Conservation (phyloP, 805 yeast species). For the Pichia eremophila region DNA sequence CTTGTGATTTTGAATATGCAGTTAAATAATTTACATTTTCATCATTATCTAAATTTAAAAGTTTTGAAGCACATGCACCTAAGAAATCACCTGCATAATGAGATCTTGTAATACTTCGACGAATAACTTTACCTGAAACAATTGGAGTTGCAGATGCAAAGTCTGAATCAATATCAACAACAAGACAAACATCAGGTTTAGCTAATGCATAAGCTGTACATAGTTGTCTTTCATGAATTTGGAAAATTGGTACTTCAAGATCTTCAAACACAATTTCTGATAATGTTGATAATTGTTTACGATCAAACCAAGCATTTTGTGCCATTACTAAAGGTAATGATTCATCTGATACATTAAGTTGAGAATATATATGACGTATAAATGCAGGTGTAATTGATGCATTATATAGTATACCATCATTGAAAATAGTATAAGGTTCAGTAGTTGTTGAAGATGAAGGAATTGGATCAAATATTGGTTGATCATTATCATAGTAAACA, state of each 20-base stretch:
- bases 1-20: slow-evolving; percentile 15
- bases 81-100: slow-evolving; percentile 81
- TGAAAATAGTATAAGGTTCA: slow-evolving; percentile 49
- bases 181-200: slow-evolving; percentile 59
- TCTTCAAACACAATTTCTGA: slow-evolving; percentile 70
- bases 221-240: slow-evolving; percentile 66
- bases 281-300: slow-evolving; percentile 45
- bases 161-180: slow-evolving; percentile 71
- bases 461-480: slow-evolving; percentile 6
- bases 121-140: slow-evolving; percentile 60
- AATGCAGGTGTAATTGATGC: slow-evolving; percentile 60
- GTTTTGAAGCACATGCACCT: slow-evolving; percentile 45
- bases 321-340: slow-evolving; percentile 60
- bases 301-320: slow-evolving; percentile 57
- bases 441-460: neutral
- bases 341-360: slow-evolving; percentile 38
- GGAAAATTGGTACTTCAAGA: slow-evolving; percentile 66
- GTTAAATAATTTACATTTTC: too few relatives aligned
- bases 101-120: slow-evolving; percentile 56
- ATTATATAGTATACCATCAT: slow-evolving; percentile 58
- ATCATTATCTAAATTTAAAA: neutral
- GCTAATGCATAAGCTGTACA: slow-evolving; percentile 75
- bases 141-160: slow-evolving; percentile 68
- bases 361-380: slow-evolving; percentile 57
- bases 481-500: slow-evolving; percentile 33